These are phyloP conservation scores for Fraxinus baroniana DNA, from an alignment of 305 asterid species.

Conservation along the genomic window DNA sequence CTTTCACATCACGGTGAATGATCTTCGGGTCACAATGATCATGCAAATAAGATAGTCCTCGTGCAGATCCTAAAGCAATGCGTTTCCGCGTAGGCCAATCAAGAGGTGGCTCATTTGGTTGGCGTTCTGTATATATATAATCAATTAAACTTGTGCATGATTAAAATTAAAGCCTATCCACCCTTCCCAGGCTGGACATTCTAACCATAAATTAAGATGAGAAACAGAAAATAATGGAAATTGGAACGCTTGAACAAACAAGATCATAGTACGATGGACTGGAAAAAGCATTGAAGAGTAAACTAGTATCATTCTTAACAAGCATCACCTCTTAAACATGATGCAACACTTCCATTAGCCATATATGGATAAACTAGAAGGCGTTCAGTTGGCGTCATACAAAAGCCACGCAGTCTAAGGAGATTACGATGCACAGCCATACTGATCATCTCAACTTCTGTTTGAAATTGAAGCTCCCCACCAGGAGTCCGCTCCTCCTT, in stretches of 20 bases:
- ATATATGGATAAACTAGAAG: conserved; percentile 58
- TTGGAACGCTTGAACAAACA: neutral
- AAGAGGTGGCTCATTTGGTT: conserved; percentile 49
- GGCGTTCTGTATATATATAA: conserved; percentile 41
- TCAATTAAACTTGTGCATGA: neutral
- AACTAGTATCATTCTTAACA: conserved; percentile 3
- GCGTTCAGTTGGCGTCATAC: conserved; percentile 60
- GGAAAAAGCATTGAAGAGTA: neutral
- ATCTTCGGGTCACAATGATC: conserved; percentile 65
- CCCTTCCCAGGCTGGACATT: neutral
- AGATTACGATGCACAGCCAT: conserved; percentile 62
- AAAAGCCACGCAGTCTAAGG: conserved; percentile 55
- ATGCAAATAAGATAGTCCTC: conserved; percentile 58
- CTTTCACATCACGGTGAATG: conserved; percentile 62
- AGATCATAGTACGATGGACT: neutral
- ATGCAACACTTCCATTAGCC: conserved; percentile 70
- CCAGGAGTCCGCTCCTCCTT: conserved; percentile 63
- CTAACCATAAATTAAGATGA: neutral
- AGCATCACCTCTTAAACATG: conserved; percentile 53
- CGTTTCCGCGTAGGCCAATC: conserved; percentile 56
- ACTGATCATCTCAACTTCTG: conserved; percentile 59
- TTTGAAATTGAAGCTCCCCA: conserved; percentile 60
- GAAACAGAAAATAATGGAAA: neutral
- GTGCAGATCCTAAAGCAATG: conserved; percentile 55
- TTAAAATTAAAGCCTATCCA: neutral